Percentiles rank a stretch among this genome's conserved stretches.
Evolutionary conservation across 306 rosid genomes (phyloP).

Genomic region (Quercus glauca): DNA sequence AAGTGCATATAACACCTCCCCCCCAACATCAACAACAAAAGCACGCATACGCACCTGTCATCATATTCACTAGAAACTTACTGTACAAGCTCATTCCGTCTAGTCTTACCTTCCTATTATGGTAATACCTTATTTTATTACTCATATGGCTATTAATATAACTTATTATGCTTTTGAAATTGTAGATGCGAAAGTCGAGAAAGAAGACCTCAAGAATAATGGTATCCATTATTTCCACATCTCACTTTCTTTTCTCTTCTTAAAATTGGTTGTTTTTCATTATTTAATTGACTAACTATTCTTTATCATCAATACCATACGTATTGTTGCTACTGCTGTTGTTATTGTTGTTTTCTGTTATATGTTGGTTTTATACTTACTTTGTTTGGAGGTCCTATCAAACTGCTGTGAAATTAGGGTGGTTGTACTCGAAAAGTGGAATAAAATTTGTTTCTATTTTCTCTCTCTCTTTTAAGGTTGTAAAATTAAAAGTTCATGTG

Average conservation of each 20-base stretch:
- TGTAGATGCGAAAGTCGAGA: slow-evolving; percentile 75
- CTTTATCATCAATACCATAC: background rate
- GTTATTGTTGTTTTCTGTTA: background rate
- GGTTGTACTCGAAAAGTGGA: background rate
- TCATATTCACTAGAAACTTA: background rate
- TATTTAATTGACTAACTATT: background rate
- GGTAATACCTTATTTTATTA: background rate
- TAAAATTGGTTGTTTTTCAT: background rate
- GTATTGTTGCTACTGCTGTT: background rate
- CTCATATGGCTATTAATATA: slow-evolving; percentile 10
- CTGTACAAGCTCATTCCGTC: background rate
- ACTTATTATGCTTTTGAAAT: slow-evolving; percentile 21
- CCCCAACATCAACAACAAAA: background rate
- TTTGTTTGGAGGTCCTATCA: background rate
- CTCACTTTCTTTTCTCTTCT: slow-evolving; percentile 18
- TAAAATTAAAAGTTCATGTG: background rate
- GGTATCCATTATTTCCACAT: slow-evolving; percentile 36
- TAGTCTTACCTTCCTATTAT: background rate
- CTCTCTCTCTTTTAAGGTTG: background rate
- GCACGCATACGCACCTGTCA: background rate
- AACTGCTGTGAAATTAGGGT: background rate
- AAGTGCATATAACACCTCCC: background rate
- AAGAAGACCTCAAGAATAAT: slow-evolving; percentile 66
- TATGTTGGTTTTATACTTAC: background rate
- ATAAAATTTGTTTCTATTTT: too few species aligned